These are phyloP conservation scores for Aspergillus tamarii DNA, from an alignment of 2,329 filamentous ascomycete genomes.

Conservation along the genomic window DNA sequence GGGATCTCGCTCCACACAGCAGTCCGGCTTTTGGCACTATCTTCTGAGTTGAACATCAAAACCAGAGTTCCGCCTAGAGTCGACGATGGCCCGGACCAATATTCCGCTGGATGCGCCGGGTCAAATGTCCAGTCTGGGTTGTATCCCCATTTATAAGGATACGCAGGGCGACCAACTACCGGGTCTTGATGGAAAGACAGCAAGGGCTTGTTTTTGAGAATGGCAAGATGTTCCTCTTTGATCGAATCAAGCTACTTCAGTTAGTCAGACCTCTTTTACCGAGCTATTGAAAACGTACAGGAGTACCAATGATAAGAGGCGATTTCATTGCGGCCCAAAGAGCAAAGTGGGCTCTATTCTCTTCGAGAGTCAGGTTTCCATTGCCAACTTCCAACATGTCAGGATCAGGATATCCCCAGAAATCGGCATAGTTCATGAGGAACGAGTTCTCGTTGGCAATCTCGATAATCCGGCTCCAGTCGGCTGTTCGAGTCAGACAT, in stretches of 20 bases:
- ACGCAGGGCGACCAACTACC: slow-evolving; percentile 45
- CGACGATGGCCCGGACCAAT: slow-evolving; percentile 39
- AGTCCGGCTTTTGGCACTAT: slow-evolving; percentile 24
- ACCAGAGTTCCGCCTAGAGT: slow-evolving; percentile 33
- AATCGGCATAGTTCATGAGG: slow-evolving; percentile 47
- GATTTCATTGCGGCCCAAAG: slow-evolving; percentile 57
- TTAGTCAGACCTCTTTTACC: slow-evolving; percentile 6
- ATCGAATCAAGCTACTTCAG: slow-evolving; percentile 39
- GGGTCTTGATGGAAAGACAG: slow-evolving; percentile 53
- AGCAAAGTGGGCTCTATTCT: slow-evolving; percentile 56
- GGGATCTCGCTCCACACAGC: slow-evolving; percentile 37
- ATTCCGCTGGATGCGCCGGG: slow-evolving; percentile 37
- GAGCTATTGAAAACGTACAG: slow-evolving; percentile 24
- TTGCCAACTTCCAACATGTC: slow-evolving; percentile 59
- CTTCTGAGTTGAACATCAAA: slow-evolving; percentile 37
- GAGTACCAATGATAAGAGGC: slow-evolving; percentile 54
- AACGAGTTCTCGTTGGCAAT: slow-evolving; percentile 58
- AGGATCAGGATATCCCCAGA: slow-evolving; percentile 56
- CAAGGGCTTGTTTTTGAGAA: slow-evolving; percentile 48
- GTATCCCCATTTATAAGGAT: slow-evolving; percentile 46
- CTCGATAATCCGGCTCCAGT: slow-evolving; percentile 36
- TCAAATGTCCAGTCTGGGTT: slow-evolving; percentile 41
- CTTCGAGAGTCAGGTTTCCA: slow-evolving; percentile 48
- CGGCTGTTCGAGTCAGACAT: not conserved
- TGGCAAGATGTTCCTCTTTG: slow-evolving; percentile 38